A percentile compares a stretch with the other conserved stretches of the same genome.
Conservation (phyloP, 257 asterid genomes). For the Nicotiana undulata region DNA sequence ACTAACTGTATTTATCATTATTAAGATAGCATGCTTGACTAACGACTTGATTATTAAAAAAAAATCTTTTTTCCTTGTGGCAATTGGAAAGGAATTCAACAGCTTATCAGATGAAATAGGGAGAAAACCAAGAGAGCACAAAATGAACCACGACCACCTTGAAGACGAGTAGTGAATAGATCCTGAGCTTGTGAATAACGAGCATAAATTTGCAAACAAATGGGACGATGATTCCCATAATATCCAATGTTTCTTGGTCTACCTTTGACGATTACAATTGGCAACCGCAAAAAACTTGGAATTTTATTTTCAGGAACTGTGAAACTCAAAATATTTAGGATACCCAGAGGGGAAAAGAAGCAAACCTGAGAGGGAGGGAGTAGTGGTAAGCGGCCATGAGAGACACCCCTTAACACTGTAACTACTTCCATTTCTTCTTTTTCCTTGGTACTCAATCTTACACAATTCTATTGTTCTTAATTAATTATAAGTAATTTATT, state of each 20-base stretch:
- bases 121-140: not conserved
- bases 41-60: too few species aligned
- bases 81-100: too few species aligned
- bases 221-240: constrained; percentile 12
- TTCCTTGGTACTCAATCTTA: not conserved
- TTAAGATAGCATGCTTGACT: too few species aligned
- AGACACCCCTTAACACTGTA: constrained; percentile 47
- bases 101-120: not conserved
- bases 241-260: constrained; percentile 24
- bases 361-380: constrained; percentile 47
- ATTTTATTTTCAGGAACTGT: not conserved
- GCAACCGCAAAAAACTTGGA: constrained; percentile 33
- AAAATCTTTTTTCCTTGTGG: too few species aligned
- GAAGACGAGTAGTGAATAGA: constrained; percentile 70
- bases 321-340: not conserved
- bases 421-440: constrained; percentile 42
- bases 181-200: constrained; percentile 76
- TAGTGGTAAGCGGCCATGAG: constrained; percentile 37
- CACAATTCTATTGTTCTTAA: not conserved
- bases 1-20: too few species aligned
- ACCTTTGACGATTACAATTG: constrained; percentile 17
- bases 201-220: constrained; percentile 32
- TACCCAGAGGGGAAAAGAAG: not conserved
- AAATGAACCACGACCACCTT: constrained; percentile 49
- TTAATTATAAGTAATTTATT: not conserved